Conservation (phyloP, 2,329 filamentous ascomycete species). For the Tothia fuscella region DNA sequence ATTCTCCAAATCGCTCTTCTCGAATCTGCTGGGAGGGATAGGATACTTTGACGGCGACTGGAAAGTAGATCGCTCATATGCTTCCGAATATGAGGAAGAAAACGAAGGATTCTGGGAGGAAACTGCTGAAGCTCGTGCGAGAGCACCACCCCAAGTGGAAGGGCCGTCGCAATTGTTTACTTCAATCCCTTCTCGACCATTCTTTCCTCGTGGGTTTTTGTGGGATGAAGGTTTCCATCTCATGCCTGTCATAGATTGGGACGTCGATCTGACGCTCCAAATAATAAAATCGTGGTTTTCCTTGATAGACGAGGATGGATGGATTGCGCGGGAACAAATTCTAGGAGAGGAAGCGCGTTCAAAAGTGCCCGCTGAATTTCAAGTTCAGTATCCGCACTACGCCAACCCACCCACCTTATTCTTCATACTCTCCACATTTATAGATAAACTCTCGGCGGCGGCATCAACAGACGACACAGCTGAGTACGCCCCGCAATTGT, state of each 20-base stretch:
- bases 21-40: slow-evolving; percentile 81
- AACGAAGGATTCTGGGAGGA: slow-evolving; percentile 92
- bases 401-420: slow-evolving; percentile 93
- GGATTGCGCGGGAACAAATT: slow-evolving; percentile 93
- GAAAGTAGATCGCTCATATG: slow-evolving; percentile 75
- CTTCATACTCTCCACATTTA: slow-evolving; percentile 68
- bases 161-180: slow-evolving; percentile 81
- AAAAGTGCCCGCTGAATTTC: slow-evolving; percentile 82
- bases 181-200: slow-evolving; percentile 76
- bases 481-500: slow-evolving; percentile 36
- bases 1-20: slow-evolving; percentile 79
- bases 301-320: slow-evolving; percentile 88
- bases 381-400: slow-evolving; percentile 88
- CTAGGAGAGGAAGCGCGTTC: slow-evolving; percentile 76
- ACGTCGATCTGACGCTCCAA: slow-evolving; percentile 72
- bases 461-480: slow-evolving; percentile 18
- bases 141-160: slow-evolving; percentile 55
- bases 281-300: slow-evolving; percentile 89
- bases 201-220: slow-evolving; percentile 88
- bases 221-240: slow-evolving; percentile 98
- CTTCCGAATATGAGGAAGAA: slow-evolving; percentile 82
- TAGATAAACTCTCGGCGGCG: slow-evolving; percentile 53
- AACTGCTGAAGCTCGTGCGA: slow-evolving; percentile 60
- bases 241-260: slow-evolving; percentile 80
- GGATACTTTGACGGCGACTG: slow-evolving; percentile 85